Percentiles rank a stretch among this genome's conserved stretches.
Conservation (phyloP, 768 basidiomycete species). For the Lactarius psammicola region DNA sequence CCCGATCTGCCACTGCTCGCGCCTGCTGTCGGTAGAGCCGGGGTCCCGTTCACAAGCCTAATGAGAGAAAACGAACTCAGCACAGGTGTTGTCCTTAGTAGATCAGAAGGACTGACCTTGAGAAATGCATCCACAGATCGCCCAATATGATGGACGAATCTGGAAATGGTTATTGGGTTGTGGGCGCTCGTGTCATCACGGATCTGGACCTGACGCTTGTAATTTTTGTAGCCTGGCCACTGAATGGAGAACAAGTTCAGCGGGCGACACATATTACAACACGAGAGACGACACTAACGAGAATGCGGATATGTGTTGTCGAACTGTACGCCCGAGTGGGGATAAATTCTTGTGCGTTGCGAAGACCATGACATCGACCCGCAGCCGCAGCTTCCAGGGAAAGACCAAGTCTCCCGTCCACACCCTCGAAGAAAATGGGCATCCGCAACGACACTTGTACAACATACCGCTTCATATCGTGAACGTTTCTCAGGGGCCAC, state of each 20-base stretch:
- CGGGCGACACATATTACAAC: neutral
- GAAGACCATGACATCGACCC: slow-evolving; percentile 7
- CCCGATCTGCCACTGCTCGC: neutral
- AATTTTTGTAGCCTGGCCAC: slow-evolving; percentile 20
- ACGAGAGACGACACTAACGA: slow-evolving; percentile 2
- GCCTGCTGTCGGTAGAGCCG: neutral
- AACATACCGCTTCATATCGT: slow-evolving; percentile 7
- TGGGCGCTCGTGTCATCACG: neutral
- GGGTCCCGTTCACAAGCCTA: neutral
- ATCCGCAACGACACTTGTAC: neutral
- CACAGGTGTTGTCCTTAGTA: neutral
- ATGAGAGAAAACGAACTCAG: neutral
- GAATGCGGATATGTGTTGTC: slow-evolving; percentile 14
- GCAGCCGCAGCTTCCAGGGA: slow-evolving; percentile 2
- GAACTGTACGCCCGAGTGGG: neutral
- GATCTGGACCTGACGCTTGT: slow-evolving; percentile 9
- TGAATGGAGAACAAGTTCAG: neutral
- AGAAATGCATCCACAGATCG: slow-evolving; percentile 19
- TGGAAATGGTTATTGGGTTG: slow-evolving; percentile 9
- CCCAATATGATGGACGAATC: slow-evolving; percentile 10
- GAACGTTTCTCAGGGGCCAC: no score
- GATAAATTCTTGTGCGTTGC: neutral
- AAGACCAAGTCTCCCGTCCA: slow-evolving; percentile 10
- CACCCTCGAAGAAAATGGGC: neutral
- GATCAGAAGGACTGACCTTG: neutral